phyloP scores from a whole-genome alignment of 805 yeast genomes.

The Yarrowia deformans region DNA sequence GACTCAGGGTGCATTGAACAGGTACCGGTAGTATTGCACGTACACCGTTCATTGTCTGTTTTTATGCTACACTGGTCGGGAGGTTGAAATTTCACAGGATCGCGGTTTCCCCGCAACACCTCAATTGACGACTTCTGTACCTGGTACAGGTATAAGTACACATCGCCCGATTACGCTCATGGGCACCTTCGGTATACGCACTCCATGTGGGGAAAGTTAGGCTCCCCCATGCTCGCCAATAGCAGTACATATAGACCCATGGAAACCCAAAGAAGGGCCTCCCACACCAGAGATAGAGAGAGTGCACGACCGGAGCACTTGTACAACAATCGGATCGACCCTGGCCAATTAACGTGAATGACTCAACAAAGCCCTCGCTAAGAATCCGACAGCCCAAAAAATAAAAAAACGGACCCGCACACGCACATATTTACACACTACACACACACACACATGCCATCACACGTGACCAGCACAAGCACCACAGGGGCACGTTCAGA shows the following conservation, averaged over 20 bases:
- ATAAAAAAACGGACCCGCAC: neutral
- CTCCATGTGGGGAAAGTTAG: conserved; percentile 24
- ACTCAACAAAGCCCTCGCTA: neutral
- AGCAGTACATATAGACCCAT: conserved; percentile 32
- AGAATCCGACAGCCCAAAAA: neutral
- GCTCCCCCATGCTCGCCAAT: neutral
- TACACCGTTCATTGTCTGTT: no score
- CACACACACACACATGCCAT: conserved; percentile 2
- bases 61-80: no score
- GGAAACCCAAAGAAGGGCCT: conserved; percentile 33
- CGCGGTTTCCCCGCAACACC: no score
- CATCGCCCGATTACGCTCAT: no score
- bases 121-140: no score
- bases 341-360: neutral
- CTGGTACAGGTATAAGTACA: no score
- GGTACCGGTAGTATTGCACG: no score
- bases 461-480: conserved; percentile 6
- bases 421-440: neutral
- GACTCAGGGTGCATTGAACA: conserved; percentile 1
- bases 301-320: neutral
- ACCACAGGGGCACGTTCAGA: neutral
- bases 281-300: neutral
- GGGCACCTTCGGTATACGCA: neutral
- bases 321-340: neutral
- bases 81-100: neutral